Conservation (phyloP, 345 rosid genomes). For the Eucalyptus cloeziana region DNA sequence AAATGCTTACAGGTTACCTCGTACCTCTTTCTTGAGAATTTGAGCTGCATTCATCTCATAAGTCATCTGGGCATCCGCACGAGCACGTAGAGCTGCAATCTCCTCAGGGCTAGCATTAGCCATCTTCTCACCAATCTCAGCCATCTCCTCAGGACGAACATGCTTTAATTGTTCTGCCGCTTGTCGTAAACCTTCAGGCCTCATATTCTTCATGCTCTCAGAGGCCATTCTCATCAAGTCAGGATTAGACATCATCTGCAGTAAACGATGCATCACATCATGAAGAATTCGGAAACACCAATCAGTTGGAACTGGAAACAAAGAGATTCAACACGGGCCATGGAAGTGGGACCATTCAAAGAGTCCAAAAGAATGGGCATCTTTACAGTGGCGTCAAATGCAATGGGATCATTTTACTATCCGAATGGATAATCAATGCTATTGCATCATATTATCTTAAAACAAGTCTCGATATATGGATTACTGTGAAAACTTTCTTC, state of each 20-base stretch:
- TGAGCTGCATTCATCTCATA: conserved; percentile 71
- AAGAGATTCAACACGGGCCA: neutral
- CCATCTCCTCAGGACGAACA: conserved; percentile 73
- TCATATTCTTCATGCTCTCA: conserved; percentile 86
- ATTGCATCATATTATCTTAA: neutral
- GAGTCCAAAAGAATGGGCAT: neutral
- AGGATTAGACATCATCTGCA: conserved; percentile 95
- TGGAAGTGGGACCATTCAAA: neutral
- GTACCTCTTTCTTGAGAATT: conserved; percentile 82
- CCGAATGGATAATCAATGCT: neutral
- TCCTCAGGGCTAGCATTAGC: conserved; percentile 82
- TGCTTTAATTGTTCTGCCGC: conserved; percentile 91
- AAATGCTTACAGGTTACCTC: conserved; percentile 23
- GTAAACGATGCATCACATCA: neutral
- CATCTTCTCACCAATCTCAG: conserved; percentile 84
- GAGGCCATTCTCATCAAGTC: conserved; percentile 96
- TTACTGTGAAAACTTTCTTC: neutral
- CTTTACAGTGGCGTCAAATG: neutral
- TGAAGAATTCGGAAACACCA: neutral
- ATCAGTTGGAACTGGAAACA: neutral
- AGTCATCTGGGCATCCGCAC: conserved; percentile 58
- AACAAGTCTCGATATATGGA: neutral
- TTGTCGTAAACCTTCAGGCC: conserved; percentile 73
- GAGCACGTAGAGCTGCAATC: conserved; percentile 70
- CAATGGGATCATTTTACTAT: neutral